Base-by-base conservation (phyloP, 148 eudicot genomes). In the Nyssa sinensis region DNA sequence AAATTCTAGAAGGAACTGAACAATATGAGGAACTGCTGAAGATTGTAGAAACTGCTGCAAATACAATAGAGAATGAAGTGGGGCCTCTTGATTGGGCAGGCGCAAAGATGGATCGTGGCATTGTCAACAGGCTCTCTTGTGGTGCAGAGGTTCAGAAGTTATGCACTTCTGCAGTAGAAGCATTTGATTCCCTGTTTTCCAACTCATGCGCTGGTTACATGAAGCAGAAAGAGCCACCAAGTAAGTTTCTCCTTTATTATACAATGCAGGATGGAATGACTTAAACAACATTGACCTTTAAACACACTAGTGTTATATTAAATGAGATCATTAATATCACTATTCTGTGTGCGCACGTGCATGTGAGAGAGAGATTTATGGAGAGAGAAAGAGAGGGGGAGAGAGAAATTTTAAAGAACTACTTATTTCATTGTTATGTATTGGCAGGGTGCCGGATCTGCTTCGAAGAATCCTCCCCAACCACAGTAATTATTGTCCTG, bases 91-190 rank as follows among this genome's bases (percentile, higher is more conserved):
- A 85, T 62, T 81, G 74, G 72, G 86, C 84, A 47, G 77, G 86
- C 61, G 75, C 76, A 51, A 84, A 78, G 70, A 86, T 83, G 90
- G 90, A 83, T 59, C 77, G 94, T 59, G 85, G 88, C 62, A 86
- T 88, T 72, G 94, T 90, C 39, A 90, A 84, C 74, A 80, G 94
- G 81, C 90, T 90, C 55, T 78, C 88, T 24, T 88, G 90, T 44
- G 88, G 90, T 31, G 73, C 86, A 24, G 90, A 88, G 76, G 88
- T 90, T 69, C 94, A 84, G 72, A 88, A 79, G 47, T 64, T 88
- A 31, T 90, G 94, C 70, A 57, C 77, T 33, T 79, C 83, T 75
- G 90, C 94, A 19, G 67, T 90, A 66, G 88, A 80, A 67, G 73
- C 82, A 79, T 86, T 84, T 71, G 86, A 81, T 51, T 79, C 82